These are phyloP conservation scores for Leersia perrieri DNA, from an alignment of 176 grass and related monocot genomes.

Conservation along the genomic window DNA sequence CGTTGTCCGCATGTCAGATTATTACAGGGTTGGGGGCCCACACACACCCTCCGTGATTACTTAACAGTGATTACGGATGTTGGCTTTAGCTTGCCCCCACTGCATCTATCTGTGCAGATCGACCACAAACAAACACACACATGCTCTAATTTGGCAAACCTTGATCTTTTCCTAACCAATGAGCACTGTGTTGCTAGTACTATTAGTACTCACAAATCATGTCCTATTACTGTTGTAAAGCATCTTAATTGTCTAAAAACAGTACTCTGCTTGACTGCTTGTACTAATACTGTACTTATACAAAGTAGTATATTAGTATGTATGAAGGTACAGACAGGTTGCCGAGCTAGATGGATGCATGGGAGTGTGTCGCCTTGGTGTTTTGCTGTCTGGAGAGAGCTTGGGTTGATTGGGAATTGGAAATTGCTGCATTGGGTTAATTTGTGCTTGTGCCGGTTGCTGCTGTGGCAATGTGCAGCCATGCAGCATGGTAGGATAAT, in stretches of 20 bases:
- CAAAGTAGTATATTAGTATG: neutral
- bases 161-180: neutral
- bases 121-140: neutral
- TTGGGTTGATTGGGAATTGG: neutral
- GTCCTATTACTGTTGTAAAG: no score
- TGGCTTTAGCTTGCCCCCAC: neutral
- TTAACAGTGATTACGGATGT: slow-evolving; percentile 6
- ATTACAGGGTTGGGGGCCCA: neutral
- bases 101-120: neutral
- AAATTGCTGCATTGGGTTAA: neutral
- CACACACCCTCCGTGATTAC: neutral
- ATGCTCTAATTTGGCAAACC: neutral
- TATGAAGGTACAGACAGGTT: neutral
- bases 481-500: neutral
- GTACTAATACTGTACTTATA: neutral
- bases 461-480: neutral
- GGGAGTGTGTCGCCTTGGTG: slow-evolving; percentile 18
- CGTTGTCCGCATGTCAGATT: neutral
- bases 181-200: neutral
- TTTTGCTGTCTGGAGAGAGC: slow-evolving; percentile 35
- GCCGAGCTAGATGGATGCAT: neutral
- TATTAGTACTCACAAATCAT: no score
- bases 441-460: neutral
- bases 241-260: no score
- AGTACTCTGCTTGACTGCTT: no score